Percentiles rank a stretch among this genome's conserved stretches.
phyloP scores from a whole-genome alignment of 2,329 filamentous ascomycete species.

The Nigrospora oryzae region DNA sequence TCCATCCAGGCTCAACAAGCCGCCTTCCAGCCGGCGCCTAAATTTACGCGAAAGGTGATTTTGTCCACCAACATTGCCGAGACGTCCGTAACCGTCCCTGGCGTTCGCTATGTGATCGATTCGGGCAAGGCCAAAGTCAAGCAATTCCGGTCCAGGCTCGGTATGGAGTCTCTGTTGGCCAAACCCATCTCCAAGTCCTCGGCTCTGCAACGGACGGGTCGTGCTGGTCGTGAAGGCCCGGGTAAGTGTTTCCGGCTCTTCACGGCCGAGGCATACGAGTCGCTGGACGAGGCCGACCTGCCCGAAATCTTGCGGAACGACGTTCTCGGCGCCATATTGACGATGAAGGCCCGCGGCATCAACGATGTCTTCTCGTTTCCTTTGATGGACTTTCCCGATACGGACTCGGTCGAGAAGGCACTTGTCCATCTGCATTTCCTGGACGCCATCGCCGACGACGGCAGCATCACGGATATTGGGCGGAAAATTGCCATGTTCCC shows the following conservation, averaged over 20 bases:
- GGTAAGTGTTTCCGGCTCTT: slow-evolving; percentile 89
- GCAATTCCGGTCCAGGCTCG: slow-evolving; percentile 75
- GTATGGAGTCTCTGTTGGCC: slow-evolving; percentile 81
- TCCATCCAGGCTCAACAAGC: slow-evolving; percentile 79
- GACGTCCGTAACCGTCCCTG: slow-evolving; percentile 91
- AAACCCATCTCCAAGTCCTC: slow-evolving; percentile 92
- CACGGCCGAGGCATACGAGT: slow-evolving; percentile 66
- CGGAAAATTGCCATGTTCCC: slow-evolving; percentile 75
- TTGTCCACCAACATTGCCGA: slow-evolving; percentile 97
- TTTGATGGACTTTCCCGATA: slow-evolving; percentile 71
- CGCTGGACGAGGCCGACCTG: slow-evolving; percentile 63
- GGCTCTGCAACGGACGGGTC: slow-evolving; percentile 82
- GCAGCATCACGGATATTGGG: slow-evolving; percentile 66
- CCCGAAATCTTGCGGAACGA: slow-evolving; percentile 92
- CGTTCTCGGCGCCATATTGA: slow-evolving; percentile 75
- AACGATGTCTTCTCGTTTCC: slow-evolving; percentile 76
- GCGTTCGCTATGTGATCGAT: slow-evolving; percentile 86
- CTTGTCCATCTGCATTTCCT: slow-evolving; percentile 73
- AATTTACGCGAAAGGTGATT: slow-evolving; percentile 79
- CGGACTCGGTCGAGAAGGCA: slow-evolving; percentile 73
- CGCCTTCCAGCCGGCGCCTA: slow-evolving; percentile 69
- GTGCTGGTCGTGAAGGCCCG: slow-evolving; percentile 84
- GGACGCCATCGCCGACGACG: slow-evolving; percentile 63
- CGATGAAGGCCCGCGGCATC: slow-evolving; percentile 88
- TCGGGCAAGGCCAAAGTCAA: slow-evolving; percentile 92